Conservation (phyloP, 495 filamentous ascomycete genomes). For the Xanthoparmelia taractica region DNA sequence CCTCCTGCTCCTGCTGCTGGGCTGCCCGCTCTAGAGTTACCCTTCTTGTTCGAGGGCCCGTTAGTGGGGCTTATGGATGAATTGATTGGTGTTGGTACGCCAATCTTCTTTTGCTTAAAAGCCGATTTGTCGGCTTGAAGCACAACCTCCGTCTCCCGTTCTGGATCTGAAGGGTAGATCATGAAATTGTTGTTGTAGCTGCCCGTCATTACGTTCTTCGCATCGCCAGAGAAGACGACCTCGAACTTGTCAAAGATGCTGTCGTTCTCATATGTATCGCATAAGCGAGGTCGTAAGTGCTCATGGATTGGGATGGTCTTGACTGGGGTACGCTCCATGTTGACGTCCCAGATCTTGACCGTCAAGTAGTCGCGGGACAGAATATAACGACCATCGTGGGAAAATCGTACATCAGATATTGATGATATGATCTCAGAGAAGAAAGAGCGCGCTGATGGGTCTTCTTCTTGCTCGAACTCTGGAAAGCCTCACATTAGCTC, state of each 20-base stretch:
- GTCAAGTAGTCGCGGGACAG: constrained; percentile 96
- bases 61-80: constrained; percentile 60
- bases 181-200: constrained; percentile 99
- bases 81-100: constrained; percentile 95
- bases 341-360: constrained; percentile 99
- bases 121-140: constrained; percentile 97
- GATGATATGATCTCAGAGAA: constrained; percentile 99
- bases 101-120: constrained; percentile 99
- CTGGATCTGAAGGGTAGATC: constrained; percentile 96
- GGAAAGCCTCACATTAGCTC: constrained; percentile 11
- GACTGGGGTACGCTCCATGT: constrained; percentile 93
- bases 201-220: constrained; percentile 98
- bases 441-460: constrained; percentile 96
- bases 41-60: constrained; percentile 68
- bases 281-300: constrained; percentile 86
- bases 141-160: constrained; percentile 94
- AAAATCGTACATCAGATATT: constrained; percentile 97
- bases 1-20: constrained; percentile 68
- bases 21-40: constrained; percentile 76
- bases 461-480: constrained; percentile 99
- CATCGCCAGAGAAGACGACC: constrained; percentile 96
- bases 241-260: constrained; percentile 99
- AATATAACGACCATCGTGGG: constrained; percentile 91
- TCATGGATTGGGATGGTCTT: constrained; percentile 99
- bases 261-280: constrained; percentile 98